Conservation (phyloP, 225 moss, liverwort and hornwort species). For the Sphagnum tenellum region DNA sequence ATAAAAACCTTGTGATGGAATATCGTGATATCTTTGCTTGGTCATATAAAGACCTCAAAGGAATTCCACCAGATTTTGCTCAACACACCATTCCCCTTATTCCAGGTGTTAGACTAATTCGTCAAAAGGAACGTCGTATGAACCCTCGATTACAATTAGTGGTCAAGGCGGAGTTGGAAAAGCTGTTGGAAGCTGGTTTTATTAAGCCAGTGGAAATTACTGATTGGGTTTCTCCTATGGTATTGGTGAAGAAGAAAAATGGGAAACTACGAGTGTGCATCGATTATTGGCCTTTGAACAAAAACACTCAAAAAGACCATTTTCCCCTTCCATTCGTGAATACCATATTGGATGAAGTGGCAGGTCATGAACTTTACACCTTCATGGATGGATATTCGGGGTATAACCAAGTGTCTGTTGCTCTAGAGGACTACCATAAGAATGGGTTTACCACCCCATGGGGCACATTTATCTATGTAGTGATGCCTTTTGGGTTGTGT, state of each 20-base stretch:
- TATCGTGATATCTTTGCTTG: background rate
- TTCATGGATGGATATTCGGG: constrained; percentile 9
- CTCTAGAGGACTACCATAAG: constrained; percentile 1
- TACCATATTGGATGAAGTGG: constrained; percentile 3
- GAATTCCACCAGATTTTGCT: background rate
- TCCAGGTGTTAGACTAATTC: background rate
- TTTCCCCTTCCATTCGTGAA: constrained; percentile 1
- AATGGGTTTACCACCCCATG: constrained; percentile 2
- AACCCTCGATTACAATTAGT: constrained; percentile 2
- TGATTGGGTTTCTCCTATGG: constrained; percentile 9
- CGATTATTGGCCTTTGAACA: constrained; percentile 1
- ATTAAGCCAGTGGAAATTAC: constrained; percentile 1
- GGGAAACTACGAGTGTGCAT: constrained; percentile 3
- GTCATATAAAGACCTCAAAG: background rate
- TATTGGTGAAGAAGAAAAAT: constrained; percentile 8
- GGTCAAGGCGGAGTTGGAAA: constrained; percentile 4
- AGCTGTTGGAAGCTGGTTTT: background rate
- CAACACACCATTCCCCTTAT: background rate
- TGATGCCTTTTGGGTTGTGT: background rate
- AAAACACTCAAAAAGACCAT: constrained; percentile 1
- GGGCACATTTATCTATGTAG: constrained; percentile 7
- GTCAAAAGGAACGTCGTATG: constrained; percentile 5
- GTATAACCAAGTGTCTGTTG: constrained; percentile 3
- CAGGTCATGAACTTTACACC: constrained; percentile 2
- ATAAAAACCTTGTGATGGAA: background rate